Evolutionary conservation across 1,139 yeast species (phyloP).

Genomic region (Hemisphaericaspora lyxosophila): DNA sequence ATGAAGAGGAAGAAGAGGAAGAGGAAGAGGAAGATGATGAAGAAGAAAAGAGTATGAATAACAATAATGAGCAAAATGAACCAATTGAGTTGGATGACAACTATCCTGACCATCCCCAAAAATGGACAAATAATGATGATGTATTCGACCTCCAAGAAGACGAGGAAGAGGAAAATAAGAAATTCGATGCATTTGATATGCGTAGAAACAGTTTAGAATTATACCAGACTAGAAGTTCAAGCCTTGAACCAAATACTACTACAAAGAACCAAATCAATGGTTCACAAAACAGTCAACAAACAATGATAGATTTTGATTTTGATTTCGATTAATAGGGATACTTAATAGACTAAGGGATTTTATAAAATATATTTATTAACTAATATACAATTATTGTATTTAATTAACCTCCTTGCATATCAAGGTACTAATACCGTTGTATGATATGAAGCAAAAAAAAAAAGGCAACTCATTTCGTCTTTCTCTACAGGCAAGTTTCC

Average conservation of each 20-base stretch:
- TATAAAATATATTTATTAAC: too few relatives aligned
- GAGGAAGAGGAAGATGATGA: too few relatives aligned
- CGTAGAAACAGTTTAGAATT: conserved; percentile 15
- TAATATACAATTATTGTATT: too few relatives aligned
- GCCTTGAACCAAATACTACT: conserved; percentile 8
- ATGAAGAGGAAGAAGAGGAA: conserved; percentile 3
- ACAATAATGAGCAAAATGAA: background rate
- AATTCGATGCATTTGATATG: conserved; percentile 9
- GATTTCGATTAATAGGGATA: conserved; percentile 27
- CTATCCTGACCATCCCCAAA: background rate
- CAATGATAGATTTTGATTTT: conserved; percentile 17
- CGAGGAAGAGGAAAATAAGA: conserved; percentile 6
- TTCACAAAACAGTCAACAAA: conserved; percentile 4
- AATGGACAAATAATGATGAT: background rate
- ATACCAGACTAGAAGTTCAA: conserved; percentile 8
- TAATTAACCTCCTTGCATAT: too few relatives aligned
- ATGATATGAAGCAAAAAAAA: too few relatives aligned
- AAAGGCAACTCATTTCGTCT: too few relatives aligned
- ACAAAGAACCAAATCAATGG: background rate
- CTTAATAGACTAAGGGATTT: background rate
- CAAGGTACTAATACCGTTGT: too few relatives aligned
- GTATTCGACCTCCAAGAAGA: background rate
- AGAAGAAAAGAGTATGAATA: background rate
- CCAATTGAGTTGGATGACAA: conserved; percentile 1
- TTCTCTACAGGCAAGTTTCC: too few relatives aligned